These are phyloP conservation scores for Saccharomycopsis sp. DNA, from an alignment of 805 yeast genomes.

Conservation along the genomic window DNA sequence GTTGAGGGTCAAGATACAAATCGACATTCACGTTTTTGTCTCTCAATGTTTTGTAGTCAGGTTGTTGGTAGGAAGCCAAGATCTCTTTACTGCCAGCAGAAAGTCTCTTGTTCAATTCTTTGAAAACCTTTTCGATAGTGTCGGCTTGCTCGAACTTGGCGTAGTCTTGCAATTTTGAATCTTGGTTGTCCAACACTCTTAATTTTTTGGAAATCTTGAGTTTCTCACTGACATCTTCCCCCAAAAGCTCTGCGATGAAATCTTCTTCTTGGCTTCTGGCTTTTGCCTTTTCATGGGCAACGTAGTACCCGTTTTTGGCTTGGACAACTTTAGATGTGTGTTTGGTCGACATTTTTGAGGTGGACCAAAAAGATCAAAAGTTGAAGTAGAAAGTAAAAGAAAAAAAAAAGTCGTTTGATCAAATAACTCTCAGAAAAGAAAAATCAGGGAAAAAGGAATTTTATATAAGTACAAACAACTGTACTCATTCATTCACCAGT, in stretches of 20 bases:
- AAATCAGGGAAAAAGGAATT: no score
- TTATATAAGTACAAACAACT: no score
- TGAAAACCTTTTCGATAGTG: constrained; percentile 15
- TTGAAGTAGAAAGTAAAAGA: no score
- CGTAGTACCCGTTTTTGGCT: constrained; percentile 15
- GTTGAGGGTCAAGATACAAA: constrained; percentile 12
- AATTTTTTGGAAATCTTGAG: constrained; percentile 15
- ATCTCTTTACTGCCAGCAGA: constrained; percentile 13
- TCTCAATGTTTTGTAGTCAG: constrained; percentile 12
- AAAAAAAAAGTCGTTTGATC: no score
- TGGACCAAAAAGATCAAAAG: no score
- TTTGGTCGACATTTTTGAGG: constrained; percentile 2
- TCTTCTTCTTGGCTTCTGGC: constrained; percentile 11
- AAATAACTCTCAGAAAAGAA: no score
- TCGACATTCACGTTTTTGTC: constrained; percentile 11
- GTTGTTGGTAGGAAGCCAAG: constrained; percentile 10
- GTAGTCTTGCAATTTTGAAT: constrained; percentile 1
- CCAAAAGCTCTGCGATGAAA: constrained; percentile 15
- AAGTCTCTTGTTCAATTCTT: constrained; percentile 15
- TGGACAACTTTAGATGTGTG: constrained; percentile 6
- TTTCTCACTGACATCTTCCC: constrained; percentile 18
- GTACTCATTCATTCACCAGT: no score
- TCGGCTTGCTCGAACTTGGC: constrained; percentile 2
- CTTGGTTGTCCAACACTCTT: not conserved
- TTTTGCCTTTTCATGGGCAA: constrained; percentile 2